Evolutionary conservation across 2,329 filamentous ascomycete genomes (phyloP).

Genomic region (Aspergillus calidoustus): DNA sequence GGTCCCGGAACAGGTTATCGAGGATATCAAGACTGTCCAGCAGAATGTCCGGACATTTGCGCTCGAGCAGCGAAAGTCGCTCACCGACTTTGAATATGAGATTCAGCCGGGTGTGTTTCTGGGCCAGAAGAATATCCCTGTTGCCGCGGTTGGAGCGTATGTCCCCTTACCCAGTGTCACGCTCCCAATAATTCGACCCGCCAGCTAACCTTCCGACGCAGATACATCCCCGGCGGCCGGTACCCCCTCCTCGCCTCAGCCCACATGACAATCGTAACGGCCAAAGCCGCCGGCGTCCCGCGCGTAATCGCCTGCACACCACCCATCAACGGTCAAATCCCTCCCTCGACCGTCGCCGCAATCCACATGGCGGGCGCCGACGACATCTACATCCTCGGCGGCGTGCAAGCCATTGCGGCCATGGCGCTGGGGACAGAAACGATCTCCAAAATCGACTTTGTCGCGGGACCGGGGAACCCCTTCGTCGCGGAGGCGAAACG

Average conservation of each 20-base stretch:
- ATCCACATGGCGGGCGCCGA: slow-evolving; percentile 57
- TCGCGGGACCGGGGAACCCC: slow-evolving; percentile 59
- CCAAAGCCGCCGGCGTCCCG: slow-evolving; percentile 58
- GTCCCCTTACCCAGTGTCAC: slow-evolving; percentile 10
- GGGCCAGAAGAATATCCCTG: slow-evolving; percentile 57
- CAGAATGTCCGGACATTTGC: slow-evolving; percentile 56
- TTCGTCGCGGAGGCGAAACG: slow-evolving; percentile 61
- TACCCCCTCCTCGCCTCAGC: slow-evolving; percentile 59
- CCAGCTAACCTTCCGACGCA: slow-evolving; percentile 4
- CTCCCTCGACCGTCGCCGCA: slow-evolving; percentile 55
- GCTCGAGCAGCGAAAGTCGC: slow-evolving; percentile 49
- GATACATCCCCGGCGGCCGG: slow-evolving; percentile 57
- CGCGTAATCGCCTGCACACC: slow-evolving; percentile 58
- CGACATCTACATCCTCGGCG: slow-evolving; percentile 56
- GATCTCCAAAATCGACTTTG: slow-evolving; percentile 56
- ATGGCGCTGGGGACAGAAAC: slow-evolving; percentile 58
- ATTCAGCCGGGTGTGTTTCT: slow-evolving; percentile 56
- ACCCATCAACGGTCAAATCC: slow-evolving; percentile 55
- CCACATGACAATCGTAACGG: slow-evolving; percentile 62
- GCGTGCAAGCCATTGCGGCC: slow-evolving; percentile 58
- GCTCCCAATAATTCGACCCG: no score
- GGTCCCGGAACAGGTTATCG: slow-evolving; percentile 54
- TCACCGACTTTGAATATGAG: slow-evolving; percentile 59
- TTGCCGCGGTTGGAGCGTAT: slow-evolving; percentile 52
- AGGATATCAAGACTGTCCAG: slow-evolving; percentile 59